phyloP scores from a whole-genome alignment of 2,329 filamentous ascomycete genomes.

The Diaporthe citri region DNA sequence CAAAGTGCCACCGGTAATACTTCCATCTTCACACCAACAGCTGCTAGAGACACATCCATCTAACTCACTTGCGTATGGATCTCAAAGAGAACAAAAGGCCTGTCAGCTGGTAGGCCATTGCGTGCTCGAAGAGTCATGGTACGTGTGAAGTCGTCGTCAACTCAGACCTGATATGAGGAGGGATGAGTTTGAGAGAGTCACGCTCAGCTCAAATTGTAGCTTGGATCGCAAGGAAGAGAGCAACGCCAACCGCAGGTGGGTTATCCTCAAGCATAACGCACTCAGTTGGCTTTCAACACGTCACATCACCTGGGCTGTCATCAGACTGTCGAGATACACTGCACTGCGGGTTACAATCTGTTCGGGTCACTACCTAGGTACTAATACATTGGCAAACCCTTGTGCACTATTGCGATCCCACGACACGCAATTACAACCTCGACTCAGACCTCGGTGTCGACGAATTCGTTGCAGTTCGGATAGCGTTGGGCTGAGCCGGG shows the following conservation, averaged over 20 bases:
- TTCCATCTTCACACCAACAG: neutral
- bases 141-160: neutral
- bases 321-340: neutral
- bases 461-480: slow-evolving; percentile 37
- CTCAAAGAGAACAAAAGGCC: neutral
- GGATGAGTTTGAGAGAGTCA: neutral
- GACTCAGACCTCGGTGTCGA: slow-evolving; percentile 25
- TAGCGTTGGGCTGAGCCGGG: slow-evolving; percentile 32
- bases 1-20: neutral
- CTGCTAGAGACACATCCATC: no score
- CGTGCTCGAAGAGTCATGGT: no score
- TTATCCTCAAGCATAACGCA: neutral
- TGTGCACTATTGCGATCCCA: neutral
- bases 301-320: no score
- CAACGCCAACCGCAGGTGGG: neutral
- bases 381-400: neutral
- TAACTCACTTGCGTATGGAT: neutral
- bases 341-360: neutral
- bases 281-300: neutral
- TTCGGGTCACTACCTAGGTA: neutral
- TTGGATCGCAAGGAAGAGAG: neutral
- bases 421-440: neutral
- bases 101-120: no score
- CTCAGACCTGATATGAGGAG: no score
- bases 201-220: neutral